These are phyloP conservation scores for Aureobasidium sp. DNA, from an alignment of 2,329 filamentous ascomycete species.

Conservation along the genomic window DNA sequence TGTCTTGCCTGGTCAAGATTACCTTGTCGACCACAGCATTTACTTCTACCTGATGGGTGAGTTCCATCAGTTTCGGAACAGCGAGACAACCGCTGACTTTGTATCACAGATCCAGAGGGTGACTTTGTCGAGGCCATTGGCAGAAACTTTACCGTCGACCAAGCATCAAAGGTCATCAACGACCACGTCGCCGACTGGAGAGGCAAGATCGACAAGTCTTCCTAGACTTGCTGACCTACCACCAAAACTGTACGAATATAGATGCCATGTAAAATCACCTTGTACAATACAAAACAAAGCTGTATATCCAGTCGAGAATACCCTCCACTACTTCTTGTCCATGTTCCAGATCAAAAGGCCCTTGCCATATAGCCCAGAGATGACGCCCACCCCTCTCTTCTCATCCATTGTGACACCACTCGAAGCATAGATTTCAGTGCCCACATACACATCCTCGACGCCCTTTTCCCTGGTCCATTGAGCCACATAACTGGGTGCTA, in stretches of 20 bases:
- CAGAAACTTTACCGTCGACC: slow-evolving; percentile 83
- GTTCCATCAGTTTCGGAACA: slow-evolving; percentile 23
- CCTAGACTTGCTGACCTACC: background rate
- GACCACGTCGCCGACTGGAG: slow-evolving; percentile 79
- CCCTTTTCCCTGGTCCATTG: slow-evolving; percentile 34
- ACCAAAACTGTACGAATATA: background rate
- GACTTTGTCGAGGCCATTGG: slow-evolving; percentile 98
- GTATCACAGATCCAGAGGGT: slow-evolving; percentile 69
- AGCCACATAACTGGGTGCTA: slow-evolving; percentile 31
- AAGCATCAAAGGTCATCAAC: slow-evolving; percentile 74
- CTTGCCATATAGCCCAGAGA: slow-evolving; percentile 36
- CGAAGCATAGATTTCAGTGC: slow-evolving; percentile 31
- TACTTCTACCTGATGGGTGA: slow-evolving; percentile 96
- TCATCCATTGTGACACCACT: slow-evolving; percentile 34
- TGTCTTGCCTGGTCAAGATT: slow-evolving; percentile 90
- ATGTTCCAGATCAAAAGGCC: slow-evolving; percentile 33
- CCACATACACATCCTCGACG: slow-evolving; percentile 32
- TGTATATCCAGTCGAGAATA: background rate
- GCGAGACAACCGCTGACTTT: background rate
- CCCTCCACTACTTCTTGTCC: background rate
- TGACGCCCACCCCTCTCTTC: slow-evolving; percentile 29
- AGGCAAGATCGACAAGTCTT: slow-evolving; percentile 45
- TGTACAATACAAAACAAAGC: background rate
- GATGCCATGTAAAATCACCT: slow-evolving; percentile 3
- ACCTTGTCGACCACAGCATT: slow-evolving; percentile 96